Evolutionary conservation across 2,329 filamentous ascomycete genomes (phyloP), one percentile per base, ranked within the genome.

Genomic region (Xylariaceae sp.): DNA sequence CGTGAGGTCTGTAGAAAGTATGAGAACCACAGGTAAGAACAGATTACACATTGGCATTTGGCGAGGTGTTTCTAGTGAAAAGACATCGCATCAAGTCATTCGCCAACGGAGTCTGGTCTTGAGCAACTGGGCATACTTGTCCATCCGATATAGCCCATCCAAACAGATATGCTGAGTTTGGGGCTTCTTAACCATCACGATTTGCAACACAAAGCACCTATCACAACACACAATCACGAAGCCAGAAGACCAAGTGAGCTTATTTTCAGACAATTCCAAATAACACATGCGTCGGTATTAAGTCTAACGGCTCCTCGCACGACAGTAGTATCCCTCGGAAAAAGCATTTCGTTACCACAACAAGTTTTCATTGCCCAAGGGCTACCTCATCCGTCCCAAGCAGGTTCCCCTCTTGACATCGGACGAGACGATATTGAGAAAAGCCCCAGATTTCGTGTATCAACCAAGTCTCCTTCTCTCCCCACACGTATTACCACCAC

Each of bases 271-370:
- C 4, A 38, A 16, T 38, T 54, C 51, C 41, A 58, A 64, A 63
- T 58, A 62, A 63, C 58, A 65, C 63, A 66, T 65, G 62, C 63
- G 62, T 67, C 66, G 66, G 63, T 73, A 74, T 75, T 75, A 75
- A 73, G 69, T 74, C 72, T 75, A 74, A 64, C 61, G 64, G 57
- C 66, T 70, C 67, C 70, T 69, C 66, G 66, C 73, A 72, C 68
- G 67, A 66, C 70, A 63, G 22, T n/a, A 62, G 38, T 31, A 51
- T 55, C 63, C 43, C 60, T 13, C 34, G 16, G 16, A 38, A 38
- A 16, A 13, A 13, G 34, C 51, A 28, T 28, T 28, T 28, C 22
- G 22, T 28, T 28, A 28, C 22, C 22, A 7, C 22, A 28, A 28
- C 22, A 28, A 28, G 22, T 28, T 28, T 28, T 28, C 22, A 28